phyloP scores from a whole-genome alignment of 2,329 filamentous ascomycete genomes.

The Daldinia sp. region DNA sequence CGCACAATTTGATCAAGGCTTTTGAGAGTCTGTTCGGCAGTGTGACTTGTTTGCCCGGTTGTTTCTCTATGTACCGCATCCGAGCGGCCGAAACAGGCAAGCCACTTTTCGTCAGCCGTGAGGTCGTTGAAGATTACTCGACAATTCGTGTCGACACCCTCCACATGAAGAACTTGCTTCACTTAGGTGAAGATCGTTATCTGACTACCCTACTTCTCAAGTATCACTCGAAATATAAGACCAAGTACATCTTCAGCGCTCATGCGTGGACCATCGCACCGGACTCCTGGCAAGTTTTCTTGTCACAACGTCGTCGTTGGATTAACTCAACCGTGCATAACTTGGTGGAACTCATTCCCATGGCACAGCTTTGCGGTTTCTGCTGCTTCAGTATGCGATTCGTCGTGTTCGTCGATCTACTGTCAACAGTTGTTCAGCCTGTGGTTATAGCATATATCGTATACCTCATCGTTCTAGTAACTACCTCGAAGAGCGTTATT shows the following conservation, averaged over 20 bases:
- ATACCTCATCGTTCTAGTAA: constrained; percentile 85
- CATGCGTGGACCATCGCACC: constrained; percentile 98
- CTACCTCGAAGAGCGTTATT: constrained; percentile 71
- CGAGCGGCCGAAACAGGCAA: constrained; percentile 94
- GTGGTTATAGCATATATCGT: constrained; percentile 90
- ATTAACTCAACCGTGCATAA: constrained; percentile 99
- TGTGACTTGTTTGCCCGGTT: constrained; percentile 97
- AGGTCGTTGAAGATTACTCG: constrained; percentile 87
- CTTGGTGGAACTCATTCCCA: constrained; percentile 91
- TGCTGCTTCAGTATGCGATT: constrained; percentile 99
- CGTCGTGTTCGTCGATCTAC: constrained; percentile 91
- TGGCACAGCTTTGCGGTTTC: constrained; percentile 97
- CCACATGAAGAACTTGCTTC: constrained; percentile 98
- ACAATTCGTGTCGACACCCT: constrained; percentile 97
- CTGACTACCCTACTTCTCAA: constrained; percentile 95
- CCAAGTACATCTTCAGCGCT: constrained; percentile 92
- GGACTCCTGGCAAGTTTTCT: constrained; percentile 92
- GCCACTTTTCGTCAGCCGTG: constrained; percentile 93
- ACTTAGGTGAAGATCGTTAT: constrained; percentile 97
- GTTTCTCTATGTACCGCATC: constrained; percentile 99
- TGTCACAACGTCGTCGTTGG: constrained; percentile 98
- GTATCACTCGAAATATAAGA: constrained; percentile 94
- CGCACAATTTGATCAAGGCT: constrained; percentile 94
- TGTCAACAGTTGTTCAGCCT: constrained; percentile 92
- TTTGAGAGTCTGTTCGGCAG: constrained; percentile 98